phyloP scores from a whole-genome alignment of 2,329 filamentous ascomycete genomes.

The Plectosphaerella plurivora region DNA sequence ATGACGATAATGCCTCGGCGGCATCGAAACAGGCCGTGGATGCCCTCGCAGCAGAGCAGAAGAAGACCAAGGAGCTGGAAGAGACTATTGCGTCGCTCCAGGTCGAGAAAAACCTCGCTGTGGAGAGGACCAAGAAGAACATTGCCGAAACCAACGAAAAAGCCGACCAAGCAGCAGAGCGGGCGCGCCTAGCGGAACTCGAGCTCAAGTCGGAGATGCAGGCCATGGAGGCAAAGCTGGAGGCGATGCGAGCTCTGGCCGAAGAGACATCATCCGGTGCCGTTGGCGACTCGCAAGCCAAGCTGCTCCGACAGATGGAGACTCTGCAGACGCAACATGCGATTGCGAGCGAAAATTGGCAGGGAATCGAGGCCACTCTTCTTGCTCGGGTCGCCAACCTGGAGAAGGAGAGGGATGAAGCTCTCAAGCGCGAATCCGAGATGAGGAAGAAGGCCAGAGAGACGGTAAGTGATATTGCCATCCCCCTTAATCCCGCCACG shows the following conservation, averaged over 20 bases:
- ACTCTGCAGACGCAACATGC: constrained; percentile 94
- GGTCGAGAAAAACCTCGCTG: constrained; percentile 71
- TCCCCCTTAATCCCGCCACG: background rate
- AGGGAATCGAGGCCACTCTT: constrained; percentile 86
- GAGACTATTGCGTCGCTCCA: constrained; percentile 60
- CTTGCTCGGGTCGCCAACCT: constrained; percentile 70
- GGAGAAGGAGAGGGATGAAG: constrained; percentile 89
- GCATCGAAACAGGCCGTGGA: constrained; percentile 64
- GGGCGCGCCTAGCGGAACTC: constrained; percentile 61
- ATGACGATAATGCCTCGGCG: constrained; percentile 61
- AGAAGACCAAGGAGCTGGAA: constrained; percentile 46
- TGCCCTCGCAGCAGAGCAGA: constrained; percentile 61
- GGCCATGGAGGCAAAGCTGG: constrained; percentile 82
- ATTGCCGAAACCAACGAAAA: constrained; percentile 71
- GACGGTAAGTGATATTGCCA: constrained; percentile 51
- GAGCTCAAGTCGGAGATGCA: constrained; percentile 77
- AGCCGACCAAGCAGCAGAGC: constrained; percentile 67
- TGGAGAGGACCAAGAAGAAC: constrained; percentile 60
- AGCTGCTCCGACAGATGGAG: constrained; percentile 89
- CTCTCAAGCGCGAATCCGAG: constrained; percentile 76
- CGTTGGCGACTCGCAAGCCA: constrained; percentile 79
- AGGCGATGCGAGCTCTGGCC: constrained; percentile 76
- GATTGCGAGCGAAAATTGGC: constrained; percentile 94
- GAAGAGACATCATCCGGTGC: constrained; percentile 86
- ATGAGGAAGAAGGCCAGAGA: constrained; percentile 87